phyloP scores from a whole-genome alignment of 192 early-diverging fungal species.

The Jimgerdemannia flammicorona region DNA sequence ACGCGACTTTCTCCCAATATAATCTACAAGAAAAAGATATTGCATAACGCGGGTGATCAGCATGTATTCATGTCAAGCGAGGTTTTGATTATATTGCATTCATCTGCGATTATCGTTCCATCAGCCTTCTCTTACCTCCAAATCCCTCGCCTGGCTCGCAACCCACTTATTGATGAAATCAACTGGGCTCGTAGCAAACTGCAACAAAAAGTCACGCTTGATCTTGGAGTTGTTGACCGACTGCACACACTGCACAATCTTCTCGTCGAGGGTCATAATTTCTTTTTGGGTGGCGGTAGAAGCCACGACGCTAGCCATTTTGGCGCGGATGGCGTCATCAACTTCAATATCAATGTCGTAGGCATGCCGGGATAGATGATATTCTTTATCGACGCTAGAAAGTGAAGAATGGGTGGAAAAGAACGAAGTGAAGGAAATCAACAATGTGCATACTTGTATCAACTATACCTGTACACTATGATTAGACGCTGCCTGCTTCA shows the following conservation, averaged over 20 bases:
- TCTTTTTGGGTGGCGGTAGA: constrained; percentile 44
- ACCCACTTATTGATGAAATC: constrained; percentile 93
- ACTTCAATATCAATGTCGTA: constrained; percentile 93
- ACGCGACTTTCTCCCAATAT: constrained; percentile 73
- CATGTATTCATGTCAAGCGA: too few species aligned
- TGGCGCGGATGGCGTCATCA: constrained; percentile 65
- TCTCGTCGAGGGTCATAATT: constrained; percentile 40
- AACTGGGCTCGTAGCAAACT: constrained; percentile 82
- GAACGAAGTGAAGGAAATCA: not conserved
- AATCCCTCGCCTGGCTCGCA: constrained; percentile 86
- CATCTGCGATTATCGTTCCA: not conserved
- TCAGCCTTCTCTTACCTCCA: constrained; percentile 78
- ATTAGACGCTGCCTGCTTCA: too few species aligned
- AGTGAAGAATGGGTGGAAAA: not conserved
- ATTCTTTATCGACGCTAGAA: constrained; percentile 67
- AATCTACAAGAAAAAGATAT: constrained; percentile 29
- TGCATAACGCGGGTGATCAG: not conserved
- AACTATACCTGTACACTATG: too few species aligned
- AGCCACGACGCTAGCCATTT: constrained; percentile 44
- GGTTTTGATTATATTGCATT: too few species aligned
- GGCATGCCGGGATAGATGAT: constrained; percentile 68
- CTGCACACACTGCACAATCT: constrained; percentile 77
- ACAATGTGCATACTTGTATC: too few species aligned
- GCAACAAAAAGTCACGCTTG: constrained; percentile 90
- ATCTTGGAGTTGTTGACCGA: constrained; percentile 84